Percentiles rank a stretch among this genome's conserved stretches.
phyloP scores from a whole-genome alignment of 768 basidiomycete genomes.

The Lentinus brumalis region DNA sequence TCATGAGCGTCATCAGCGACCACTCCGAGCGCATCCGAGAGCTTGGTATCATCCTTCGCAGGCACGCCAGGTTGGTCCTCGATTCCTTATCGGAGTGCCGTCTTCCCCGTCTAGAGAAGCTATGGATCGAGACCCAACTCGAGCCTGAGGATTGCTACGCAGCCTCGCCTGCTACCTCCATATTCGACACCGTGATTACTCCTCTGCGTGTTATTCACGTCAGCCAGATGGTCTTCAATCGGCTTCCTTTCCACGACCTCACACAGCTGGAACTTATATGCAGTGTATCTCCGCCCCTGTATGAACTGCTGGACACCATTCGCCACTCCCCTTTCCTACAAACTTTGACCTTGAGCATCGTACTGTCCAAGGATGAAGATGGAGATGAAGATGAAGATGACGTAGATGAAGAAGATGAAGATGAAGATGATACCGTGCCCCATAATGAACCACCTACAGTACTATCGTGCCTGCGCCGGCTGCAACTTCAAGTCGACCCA shows the following conservation, averaged over 20 bases:
- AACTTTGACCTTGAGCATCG: not conserved
- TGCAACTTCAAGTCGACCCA: not conserved
- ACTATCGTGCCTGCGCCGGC: not conserved
- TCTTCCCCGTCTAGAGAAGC: not conserved
- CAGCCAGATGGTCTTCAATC: not conserved
- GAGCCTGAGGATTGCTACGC: not conserved
- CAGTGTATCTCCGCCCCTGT: not conserved
- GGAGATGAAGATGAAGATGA: not conserved
- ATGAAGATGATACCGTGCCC: no score
- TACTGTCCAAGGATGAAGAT: not conserved
- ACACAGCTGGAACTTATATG: slow-evolving; percentile 1
- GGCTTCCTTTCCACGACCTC: slow-evolving; percentile 7
- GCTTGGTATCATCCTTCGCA: not conserved
- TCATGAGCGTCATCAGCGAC: slow-evolving; percentile 2
- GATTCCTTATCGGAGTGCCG: not conserved
- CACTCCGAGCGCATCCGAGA: slow-evolving; percentile 2
- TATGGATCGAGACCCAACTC: not conserved
- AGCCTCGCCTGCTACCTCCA: not conserved
- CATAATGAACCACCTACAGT: not conserved
- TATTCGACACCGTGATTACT: not conserved
- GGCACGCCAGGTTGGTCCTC: not conserved
- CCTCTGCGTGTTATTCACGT: slow-evolving; percentile 4
- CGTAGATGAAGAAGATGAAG: no score
- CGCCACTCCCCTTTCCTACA: slow-evolving; percentile 1
- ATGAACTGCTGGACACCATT: slow-evolving; percentile 5